Evolutionary conservation across 2,329 filamentous ascomycete species (phyloP).

Genomic region (Hymenoscyphus repandus): DNA sequence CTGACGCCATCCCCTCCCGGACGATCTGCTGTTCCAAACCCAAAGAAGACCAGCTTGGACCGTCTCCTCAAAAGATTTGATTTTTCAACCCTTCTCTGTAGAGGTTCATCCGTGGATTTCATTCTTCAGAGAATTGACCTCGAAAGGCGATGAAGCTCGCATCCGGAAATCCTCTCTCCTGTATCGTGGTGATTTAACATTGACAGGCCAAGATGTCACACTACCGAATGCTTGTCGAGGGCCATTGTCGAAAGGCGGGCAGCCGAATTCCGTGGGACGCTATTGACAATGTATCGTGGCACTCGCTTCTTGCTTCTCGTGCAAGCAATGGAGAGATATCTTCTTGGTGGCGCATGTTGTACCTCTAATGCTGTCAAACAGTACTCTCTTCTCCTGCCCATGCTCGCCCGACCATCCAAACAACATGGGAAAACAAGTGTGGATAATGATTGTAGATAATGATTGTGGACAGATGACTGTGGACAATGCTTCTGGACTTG

Average conservation of each 20-base stretch:
- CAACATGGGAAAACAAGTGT: neutral
- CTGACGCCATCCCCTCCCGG: constrained; percentile 14
- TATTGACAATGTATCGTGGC: constrained; percentile 10
- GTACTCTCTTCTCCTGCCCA: neutral
- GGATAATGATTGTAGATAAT: no score
- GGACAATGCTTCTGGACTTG: neutral
- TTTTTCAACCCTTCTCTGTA: neutral
- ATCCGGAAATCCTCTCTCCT: no score
- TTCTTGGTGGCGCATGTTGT: constrained; percentile 1
- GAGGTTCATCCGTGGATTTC: no score
- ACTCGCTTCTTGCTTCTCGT: constrained; percentile 4
- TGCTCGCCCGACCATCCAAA: neutral
- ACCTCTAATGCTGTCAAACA: neutral
- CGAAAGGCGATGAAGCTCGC: no score
- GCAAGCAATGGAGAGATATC: constrained; percentile 1
- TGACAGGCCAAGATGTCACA: no score
- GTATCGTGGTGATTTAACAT: no score
- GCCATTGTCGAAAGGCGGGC: constrained; percentile 21
- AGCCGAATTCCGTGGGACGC: constrained; percentile 18
- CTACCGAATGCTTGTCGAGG: constrained; percentile 15
- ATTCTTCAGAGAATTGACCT: no score
- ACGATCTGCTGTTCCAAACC: constrained; percentile 8
- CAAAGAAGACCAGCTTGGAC: constrained; percentile 9
- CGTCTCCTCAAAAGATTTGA: neutral
- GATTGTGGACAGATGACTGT: no score